Evolutionary conservation across 495 filamentous ascomycete genomes (phyloP), one percentile per base, ranked within the genome.

Genomic region (Evernia prunastri): DNA sequence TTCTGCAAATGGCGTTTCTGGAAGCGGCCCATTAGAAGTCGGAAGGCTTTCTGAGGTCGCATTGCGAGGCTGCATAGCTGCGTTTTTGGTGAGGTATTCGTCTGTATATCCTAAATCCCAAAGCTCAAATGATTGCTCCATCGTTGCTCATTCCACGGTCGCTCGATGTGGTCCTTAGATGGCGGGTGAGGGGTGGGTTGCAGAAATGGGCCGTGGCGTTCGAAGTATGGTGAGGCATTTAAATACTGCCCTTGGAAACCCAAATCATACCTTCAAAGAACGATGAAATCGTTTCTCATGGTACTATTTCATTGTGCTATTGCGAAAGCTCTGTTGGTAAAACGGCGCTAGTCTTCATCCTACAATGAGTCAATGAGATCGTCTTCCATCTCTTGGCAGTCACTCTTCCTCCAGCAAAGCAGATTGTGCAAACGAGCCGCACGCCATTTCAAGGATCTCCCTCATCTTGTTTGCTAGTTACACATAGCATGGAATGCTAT

Each of bases 1-100:
- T 23, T 57, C 2, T 63, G 39, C 39, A 47, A 18, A 10, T 18
- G 51, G 37, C 45, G 33, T 49, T n/a, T 49, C 59, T 61, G 43
- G 43, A 57, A 45, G 61, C 45, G n/a, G 56, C 37, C 31, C 29
- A 37, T 63, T 57, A 27, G 11, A 40, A 57, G 35, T 37, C 29
- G 27, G 29, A 20, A 33, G 51, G 51, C 29, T 33, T 54, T 54
- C 15, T 54, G 27, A 27, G 45, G 23, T 27, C 45, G 45, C 45
- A 49, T 49, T 27, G 23, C 45, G 45, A 49, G 45, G 45, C 45
- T 49, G 45, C 45, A 49, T 49, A 27, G 23, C 45, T 49, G 11
- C 23, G 10, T 25, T 20, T 25, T 47, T 11, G n/a, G 43, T 47
- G 43, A 6, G 5, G 43, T 47, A 8, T 47, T 47, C 43, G 43